Evolutionary conservation across 2,329 filamentous ascomycete genomes (phyloP).

Genomic region (Scedosporium dehoogii): DNA sequence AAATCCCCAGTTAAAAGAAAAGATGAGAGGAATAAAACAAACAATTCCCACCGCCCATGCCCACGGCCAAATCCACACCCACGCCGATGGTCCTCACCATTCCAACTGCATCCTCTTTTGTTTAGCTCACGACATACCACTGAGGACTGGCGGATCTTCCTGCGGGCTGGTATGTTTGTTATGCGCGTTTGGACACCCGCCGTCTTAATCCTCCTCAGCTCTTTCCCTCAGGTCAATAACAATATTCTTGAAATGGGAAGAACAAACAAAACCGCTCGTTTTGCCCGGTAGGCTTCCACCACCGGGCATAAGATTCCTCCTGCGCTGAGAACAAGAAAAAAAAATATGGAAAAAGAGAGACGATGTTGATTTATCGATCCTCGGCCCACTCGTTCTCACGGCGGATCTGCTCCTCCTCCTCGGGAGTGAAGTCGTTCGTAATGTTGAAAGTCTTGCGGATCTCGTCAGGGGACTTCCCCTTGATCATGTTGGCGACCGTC

Average conservation of each 20-base stretch:
- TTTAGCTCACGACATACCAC: too few species aligned
- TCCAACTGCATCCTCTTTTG: too few species aligned
- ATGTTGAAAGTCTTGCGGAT: slow-evolving; percentile 99
- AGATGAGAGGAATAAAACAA: neutral
- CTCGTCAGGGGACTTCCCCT: slow-evolving; percentile 98
- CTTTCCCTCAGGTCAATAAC: too few species aligned
- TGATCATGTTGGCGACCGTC: slow-evolving; percentile 99
- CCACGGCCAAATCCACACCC: neutral
- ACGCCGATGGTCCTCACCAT: neutral
- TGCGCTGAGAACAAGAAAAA: neutral
- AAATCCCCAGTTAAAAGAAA: neutral
- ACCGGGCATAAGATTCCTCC: neutral
- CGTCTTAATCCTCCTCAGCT: too few species aligned
- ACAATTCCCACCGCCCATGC: neutral
- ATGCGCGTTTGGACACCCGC: too few species aligned
- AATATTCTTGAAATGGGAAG: too few species aligned
- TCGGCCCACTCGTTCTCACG: slow-evolving; percentile 89
- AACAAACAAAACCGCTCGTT: too few species aligned
- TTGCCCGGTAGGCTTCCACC: neutral
- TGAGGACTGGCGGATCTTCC: too few species aligned
- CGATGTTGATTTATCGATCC: slow-evolving; percentile 48
- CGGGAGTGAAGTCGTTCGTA: slow-evolving; percentile 96
- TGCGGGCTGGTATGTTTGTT: too few species aligned
- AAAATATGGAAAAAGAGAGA: neutral
- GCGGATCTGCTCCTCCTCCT: slow-evolving; percentile 97